A percentile compares a stretch with the other conserved stretches of the same genome.
Evolutionary conservation across 73 alveolate genomes (phyloP).

Genomic region (Paramecium tetraurelia): DNA sequence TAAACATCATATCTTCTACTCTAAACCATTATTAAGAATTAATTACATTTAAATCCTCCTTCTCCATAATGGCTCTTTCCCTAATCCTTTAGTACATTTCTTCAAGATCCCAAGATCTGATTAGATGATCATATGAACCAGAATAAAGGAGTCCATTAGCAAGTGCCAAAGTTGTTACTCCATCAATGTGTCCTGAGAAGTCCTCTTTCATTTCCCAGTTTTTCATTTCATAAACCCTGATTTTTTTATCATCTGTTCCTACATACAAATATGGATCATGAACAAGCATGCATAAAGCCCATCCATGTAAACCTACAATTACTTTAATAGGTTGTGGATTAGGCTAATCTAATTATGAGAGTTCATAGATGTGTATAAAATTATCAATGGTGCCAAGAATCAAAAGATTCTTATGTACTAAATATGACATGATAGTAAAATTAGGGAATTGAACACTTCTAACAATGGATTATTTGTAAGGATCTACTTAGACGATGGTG

Average conservation of each 20-base stretch:
- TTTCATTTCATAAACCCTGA: slow-evolving; percentile 73
- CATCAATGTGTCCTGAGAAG: slow-evolving; percentile 78
- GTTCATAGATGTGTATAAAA: background rate
- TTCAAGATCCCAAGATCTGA: slow-evolving; percentile 69
- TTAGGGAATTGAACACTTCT: slow-evolving; percentile 35
- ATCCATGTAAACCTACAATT: slow-evolving; percentile 48
- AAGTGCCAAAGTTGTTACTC: slow-evolving; percentile 75
- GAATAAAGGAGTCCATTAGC: slow-evolving; percentile 75
- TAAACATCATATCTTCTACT: slow-evolving; percentile 62
- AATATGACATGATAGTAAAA: background rate
- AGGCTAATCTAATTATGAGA: background rate
- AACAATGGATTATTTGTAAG: background rate
- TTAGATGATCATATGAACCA: slow-evolving; percentile 63
- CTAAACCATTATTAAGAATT: background rate
- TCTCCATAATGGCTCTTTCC: slow-evolving; percentile 74
- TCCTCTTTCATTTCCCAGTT: slow-evolving; percentile 71
- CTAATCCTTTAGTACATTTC: slow-evolving; percentile 74
- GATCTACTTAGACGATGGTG: background rate
- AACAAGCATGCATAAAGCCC: slow-evolving; percentile 75
- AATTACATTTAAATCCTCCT: slow-evolving; percentile 70
- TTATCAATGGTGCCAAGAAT: slow-evolving; percentile 36
- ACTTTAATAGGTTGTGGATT: background rate
- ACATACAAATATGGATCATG: slow-evolving; percentile 62
- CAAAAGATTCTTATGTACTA: background rate
- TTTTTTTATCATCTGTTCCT: slow-evolving; percentile 79